Evolutionary conservation across 257 asterid species (phyloP), one percentile per base, ranked within the genome.

Genomic region (Avicennia marina): DNA sequence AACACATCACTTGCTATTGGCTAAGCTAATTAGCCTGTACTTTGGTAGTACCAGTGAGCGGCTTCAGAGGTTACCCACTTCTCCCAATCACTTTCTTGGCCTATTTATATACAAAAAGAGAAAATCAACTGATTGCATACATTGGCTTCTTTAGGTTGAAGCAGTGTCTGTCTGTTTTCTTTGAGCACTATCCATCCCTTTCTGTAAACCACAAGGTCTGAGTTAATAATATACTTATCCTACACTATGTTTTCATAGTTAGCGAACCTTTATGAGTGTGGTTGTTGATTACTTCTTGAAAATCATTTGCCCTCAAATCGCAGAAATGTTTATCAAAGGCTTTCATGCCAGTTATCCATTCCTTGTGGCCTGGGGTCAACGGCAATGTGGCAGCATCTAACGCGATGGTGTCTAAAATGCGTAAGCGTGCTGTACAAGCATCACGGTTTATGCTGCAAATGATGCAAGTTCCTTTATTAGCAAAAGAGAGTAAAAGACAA

Each of bases 371-470:
- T 70, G 96, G 98, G 47, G 67, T 85, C 63, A 58, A 75, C 36
- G 94, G 80, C n/a, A 78, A 78, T 66, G 57, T 71, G 46, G 58
- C 72, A 27, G 89, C 95, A 50, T 85, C 95, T 64, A 41, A 60
- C 20, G 11, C 67, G 45, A 65, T 75, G 80, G 79, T 88, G 59
- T 87, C 98, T 58, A 78, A 72, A 67, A 75, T 85, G 93, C 91
- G 95, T 48, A 91, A 78, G 69, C 95, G 80, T 59, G 95, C 96
- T 58, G 82, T 75, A 59, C 95, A 83, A 78, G 98, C 96, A 56
- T 88, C 98, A 43, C 94, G 78, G 4, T 91, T 85, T 71, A 81
- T 91, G 95, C 65, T 91, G 82, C 96, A 91, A 81, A 88, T 91
- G 96, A 81, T 91, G 86, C 89, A 83, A 78, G 80, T 70, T 78